Conservation (phyloP, 2,329 filamentous ascomycete genomes). For the Claviceps arundinis region DNA sequence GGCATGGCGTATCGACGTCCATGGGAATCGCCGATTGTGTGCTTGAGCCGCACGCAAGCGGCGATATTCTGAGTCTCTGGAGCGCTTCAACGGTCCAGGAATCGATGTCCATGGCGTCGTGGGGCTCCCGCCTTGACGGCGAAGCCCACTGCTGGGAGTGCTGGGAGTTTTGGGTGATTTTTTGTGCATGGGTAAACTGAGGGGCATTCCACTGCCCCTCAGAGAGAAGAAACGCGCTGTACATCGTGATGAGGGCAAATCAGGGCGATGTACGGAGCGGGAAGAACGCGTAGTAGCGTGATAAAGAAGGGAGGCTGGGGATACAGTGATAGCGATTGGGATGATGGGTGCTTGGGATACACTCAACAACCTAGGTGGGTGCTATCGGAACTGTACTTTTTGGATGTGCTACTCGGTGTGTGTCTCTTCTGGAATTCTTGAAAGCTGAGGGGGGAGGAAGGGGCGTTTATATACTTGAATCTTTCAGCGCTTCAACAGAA, state of each 20-base stretch:
- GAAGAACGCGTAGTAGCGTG: too few species aligned
- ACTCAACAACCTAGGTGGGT: too few species aligned
- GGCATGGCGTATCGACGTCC: constrained; percentile 34
- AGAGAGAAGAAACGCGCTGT: constrained; percentile 36
- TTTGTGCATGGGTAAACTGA: not conserved
- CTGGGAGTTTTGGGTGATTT: not conserved
- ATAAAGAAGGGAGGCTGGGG: too few species aligned
- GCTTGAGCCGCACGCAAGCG: constrained; percentile 44
- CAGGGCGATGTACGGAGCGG: not conserved
- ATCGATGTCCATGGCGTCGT: constrained; percentile 42
- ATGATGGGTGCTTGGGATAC: too few species aligned
- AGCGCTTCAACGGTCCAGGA: constrained; percentile 52
- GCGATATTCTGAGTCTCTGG: constrained; percentile 40
- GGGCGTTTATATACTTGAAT: too few species aligned
- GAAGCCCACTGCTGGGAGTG: constrained; percentile 5
- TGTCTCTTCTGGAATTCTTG: too few species aligned
- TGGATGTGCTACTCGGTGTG: too few species aligned
- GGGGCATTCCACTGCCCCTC: constrained; percentile 17
- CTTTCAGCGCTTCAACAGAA: too few species aligned
- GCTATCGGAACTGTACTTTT: too few species aligned
- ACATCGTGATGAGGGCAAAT: constrained; percentile 33
- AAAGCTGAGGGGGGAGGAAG: too few species aligned
- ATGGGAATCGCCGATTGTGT: constrained; percentile 62
- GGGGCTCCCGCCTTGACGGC: constrained; percentile 13
- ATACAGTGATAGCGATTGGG: too few species aligned